Evolutionary conservation across 75 land plant species (phyloP), one percentile per base, ranked within the genome.

Genomic region (Cunninghamia lanceolata): DNA sequence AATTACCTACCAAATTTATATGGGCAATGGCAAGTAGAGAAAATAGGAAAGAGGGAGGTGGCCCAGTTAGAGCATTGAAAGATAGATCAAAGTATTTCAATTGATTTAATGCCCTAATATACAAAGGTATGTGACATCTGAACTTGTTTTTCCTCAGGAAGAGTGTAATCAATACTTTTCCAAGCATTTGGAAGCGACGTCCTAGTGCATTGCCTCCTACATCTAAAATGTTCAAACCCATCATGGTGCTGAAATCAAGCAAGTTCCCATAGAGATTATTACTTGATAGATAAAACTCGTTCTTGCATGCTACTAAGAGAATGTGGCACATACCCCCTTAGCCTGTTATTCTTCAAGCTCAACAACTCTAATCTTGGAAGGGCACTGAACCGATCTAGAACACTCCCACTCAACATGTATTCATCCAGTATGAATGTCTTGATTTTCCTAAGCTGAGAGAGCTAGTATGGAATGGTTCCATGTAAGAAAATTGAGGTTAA

Each of bases 401-500:
- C 89, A 4, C 82, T 50, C 28, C 92, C 90, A 82, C 88, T 91
- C 40, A 98, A 83, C 88, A 88, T 79, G 91, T 98, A 96, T 52
- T 89, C 66, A 80, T 89, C 89, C 88, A 98, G 75, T 35, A 89
- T 87, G 36, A 96, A 89, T n/a, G 82, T 90, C 74, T 82, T 89
- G 3, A 98, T 87, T 63, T 59, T 91, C 28, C 81, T 47, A 25
- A 95, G 77, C 13, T 63, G 35, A 3, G 90, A 83, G 9, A 94
- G 88, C 73, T 90, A 28, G 46, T 32, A 15, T 1, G 97, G 99
- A 45, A 98, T 86, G 10, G 74, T 85, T 16, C 99, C 99, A 73
- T 87, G 89, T 43, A 96, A 73, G 88, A 88, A 92, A 86, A 96
- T 96, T 4, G 95, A 93, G 90, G 92, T 96, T 34, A 96, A 9